Evolutionary conservation across 371 early-diverging fungal genomes (phyloP).

Genomic region (Mortierella sp.): DNA sequence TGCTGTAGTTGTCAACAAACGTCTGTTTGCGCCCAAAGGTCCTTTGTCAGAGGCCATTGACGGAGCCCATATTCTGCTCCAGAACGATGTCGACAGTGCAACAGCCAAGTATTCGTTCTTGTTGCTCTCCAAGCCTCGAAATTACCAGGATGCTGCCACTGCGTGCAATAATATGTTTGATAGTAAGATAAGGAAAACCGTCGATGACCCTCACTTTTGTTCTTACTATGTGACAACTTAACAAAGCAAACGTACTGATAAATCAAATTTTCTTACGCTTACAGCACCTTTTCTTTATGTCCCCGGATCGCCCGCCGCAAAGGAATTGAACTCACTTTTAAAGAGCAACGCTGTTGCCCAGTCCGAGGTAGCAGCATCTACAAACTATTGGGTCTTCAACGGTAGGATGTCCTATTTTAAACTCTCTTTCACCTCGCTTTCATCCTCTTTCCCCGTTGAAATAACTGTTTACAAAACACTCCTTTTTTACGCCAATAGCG

Average conservation of each 20-base stretch:
- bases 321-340: slow-evolving; percentile 21
- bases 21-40: background rate
- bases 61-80: slow-evolving; percentile 40
- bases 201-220: no score
- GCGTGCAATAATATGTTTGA: slow-evolving; percentile 45
- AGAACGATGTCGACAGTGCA: slow-evolving; percentile 36
- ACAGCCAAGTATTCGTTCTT: slow-evolving; percentile 32
- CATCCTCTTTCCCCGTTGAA: background rate
- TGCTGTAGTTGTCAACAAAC: background rate
- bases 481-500: no score
- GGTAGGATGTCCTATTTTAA: slow-evolving; percentile 3
- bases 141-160: slow-evolving; percentile 33
- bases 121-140: slow-evolving; percentile 39
- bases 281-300: slow-evolving; percentile 19
- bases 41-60: slow-evolving; percentile 31
- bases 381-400: slow-evolving; percentile 46
- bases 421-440: background rate
- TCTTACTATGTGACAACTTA: background rate
- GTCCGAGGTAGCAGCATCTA: slow-evolving; percentile 25
- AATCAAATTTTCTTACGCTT: background rate
- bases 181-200: slow-evolving; percentile 7
- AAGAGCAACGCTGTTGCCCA: slow-evolving; percentile 41
- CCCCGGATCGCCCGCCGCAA: slow-evolving; percentile 28
- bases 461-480: no score
- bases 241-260: background rate